These are phyloP conservation scores for Suillus weaverae DNA, from an alignment of 768 basidiomycete genomes.

Conservation along the genomic window DNA sequence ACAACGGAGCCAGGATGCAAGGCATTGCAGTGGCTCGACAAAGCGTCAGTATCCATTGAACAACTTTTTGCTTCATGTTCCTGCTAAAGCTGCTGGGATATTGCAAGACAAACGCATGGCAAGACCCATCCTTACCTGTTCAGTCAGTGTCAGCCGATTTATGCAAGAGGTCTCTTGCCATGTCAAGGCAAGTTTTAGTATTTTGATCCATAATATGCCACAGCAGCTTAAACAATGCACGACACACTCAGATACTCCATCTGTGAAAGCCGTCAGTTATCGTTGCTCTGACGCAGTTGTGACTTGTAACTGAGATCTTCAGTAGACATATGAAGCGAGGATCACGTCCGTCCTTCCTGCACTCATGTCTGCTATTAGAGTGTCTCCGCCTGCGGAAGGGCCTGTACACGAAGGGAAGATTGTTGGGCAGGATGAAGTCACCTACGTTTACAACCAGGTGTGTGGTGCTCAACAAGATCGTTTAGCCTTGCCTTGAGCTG, in stretches of 20 bases:
- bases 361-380: constrained; percentile 79
- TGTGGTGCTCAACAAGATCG: constrained; percentile 15
- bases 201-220: background rate
- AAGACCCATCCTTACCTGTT: constrained; percentile 85
- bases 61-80: background rate
- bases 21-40: constrained; percentile 86
- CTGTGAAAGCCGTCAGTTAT: constrained; percentile 74
- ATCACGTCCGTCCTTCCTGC: constrained; percentile 82
- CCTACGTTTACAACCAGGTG: constrained; percentile 79
- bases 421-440: constrained; percentile 71
- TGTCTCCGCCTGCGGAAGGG: constrained; percentile 72
- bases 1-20: constrained; percentile 69
- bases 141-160: constrained; percentile 92
- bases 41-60: constrained; percentile 50
- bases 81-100: background rate
- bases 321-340: constrained; percentile 78
- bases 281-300: background rate
- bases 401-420: constrained; percentile 71
- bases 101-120: constrained; percentile 76
- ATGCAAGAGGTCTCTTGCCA: constrained; percentile 77
- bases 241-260: constrained; percentile 66
- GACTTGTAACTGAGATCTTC: background rate
- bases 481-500: background rate
- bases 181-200: constrained; percentile 57
- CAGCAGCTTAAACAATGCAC: background rate